A percentile compares a stretch with the other conserved stretches of the same genome.
These are phyloP conservation scores for Fusarium sarcochroum DNA, from an alignment of 2,329 filamentous ascomycete species.

Conservation along the genomic window DNA sequence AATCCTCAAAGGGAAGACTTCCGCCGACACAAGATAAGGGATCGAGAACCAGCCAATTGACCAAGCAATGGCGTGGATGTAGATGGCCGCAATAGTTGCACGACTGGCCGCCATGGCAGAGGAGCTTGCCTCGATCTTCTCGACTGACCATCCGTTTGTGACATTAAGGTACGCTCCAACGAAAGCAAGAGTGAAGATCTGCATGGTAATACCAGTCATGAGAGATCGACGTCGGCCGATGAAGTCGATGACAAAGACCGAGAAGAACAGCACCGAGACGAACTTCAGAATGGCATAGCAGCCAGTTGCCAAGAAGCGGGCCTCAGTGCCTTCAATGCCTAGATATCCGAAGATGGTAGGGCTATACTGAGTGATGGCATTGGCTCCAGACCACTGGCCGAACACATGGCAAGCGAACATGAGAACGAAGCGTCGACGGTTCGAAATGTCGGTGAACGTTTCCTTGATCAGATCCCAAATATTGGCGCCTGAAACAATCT, in stretches of 20 bases:
- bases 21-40: conserved; percentile 61
- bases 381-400: conserved; percentile 49
- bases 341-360: conserved; percentile 51
- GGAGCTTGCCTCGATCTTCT: conserved; percentile 30
- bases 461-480: conserved; percentile 53
- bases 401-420: conserved; percentile 51
- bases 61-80: conserved; percentile 60
- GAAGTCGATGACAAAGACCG: conserved; percentile 51
- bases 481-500: conserved; percentile 51
- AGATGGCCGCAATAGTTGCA: conserved; percentile 60
- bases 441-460: conserved; percentile 47
- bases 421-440: conserved; percentile 50
- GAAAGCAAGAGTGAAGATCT: conserved; percentile 50
- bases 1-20: conserved; percentile 60
- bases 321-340: conserved; percentile 42
- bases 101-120: conserved; percentile 52
- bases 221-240: conserved; percentile 52
- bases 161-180: conserved; percentile 51
- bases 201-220: conserved; percentile 52
- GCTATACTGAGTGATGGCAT: conserved; percentile 51
- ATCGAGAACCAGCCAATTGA: conserved; percentile 63
- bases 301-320: conserved; percentile 47
- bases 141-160: conserved; percentile 44
- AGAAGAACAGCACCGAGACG: conserved; percentile 47
- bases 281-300: conserved; percentile 50